Conservation (phyloP, 257 asterid genomes). For the Solanum piurae region DNA sequence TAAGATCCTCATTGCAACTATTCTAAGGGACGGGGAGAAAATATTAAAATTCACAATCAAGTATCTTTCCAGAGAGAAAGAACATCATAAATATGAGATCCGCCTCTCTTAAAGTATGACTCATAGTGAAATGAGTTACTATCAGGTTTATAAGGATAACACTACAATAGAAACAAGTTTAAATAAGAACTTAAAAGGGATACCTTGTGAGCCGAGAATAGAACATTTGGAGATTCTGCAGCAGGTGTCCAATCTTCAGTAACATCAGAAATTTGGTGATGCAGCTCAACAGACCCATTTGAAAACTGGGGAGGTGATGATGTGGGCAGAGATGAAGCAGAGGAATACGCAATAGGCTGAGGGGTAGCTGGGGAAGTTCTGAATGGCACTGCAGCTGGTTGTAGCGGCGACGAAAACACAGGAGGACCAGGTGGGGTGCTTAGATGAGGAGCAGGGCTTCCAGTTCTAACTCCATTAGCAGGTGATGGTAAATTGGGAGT, state of each 20-base stretch:
- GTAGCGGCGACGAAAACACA: constrained; percentile 80
- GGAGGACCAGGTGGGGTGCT: constrained; percentile 99
- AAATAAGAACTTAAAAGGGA: background rate
- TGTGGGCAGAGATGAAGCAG: constrained; percentile 66
- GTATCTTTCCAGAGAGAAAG: background rate
- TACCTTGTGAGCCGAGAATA: constrained; percentile 94
- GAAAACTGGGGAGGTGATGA: constrained; percentile 61
- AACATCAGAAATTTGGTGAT: constrained; percentile 40
- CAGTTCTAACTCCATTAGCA: constrained; percentile 46
- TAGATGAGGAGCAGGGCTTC: constrained; percentile 56
- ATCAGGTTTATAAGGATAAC: background rate
- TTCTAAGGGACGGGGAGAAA: background rate
- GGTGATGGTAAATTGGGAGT: constrained; percentile 62
- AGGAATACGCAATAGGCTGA: constrained; percentile 78
- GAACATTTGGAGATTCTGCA: constrained; percentile 54
- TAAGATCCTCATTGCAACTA: background rate
- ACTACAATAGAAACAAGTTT: background rate
- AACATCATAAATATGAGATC: background rate
- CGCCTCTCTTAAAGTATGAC: background rate
- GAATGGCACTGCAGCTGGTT: constrained; percentile 95
- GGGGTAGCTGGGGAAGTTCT: constrained; percentile 94
- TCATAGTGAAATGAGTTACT: background rate
- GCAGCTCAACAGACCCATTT: constrained; percentile 59
- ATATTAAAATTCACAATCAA: background rate
- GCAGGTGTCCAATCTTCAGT: constrained; percentile 39